Evolutionary conservation across 331 rosid species (phyloP).

Genomic region (Acacia pycnantha): DNA sequence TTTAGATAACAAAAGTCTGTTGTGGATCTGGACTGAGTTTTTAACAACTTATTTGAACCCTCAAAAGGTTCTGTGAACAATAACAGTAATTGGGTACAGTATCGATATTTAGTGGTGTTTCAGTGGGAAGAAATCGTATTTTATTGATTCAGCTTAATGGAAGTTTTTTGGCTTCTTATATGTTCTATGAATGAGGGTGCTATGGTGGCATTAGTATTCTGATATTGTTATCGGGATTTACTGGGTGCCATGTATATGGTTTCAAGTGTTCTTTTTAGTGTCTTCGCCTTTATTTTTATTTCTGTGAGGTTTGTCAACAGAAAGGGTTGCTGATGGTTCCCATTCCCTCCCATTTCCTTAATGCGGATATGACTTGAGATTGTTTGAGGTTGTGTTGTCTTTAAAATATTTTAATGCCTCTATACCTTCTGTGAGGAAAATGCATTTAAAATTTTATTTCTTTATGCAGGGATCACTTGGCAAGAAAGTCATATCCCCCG

Average conservation of each 20-base stretch:
- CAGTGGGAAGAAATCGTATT: not conserved
- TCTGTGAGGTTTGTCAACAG: not conserved
- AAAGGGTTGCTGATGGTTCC: not conserved
- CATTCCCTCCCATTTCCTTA: not conserved
- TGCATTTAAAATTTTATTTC: constrained; percentile 21
- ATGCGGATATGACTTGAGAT: constrained; percentile 16
- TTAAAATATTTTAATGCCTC: constrained; percentile 6
- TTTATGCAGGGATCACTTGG: constrained; percentile 68
- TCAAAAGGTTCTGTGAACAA: not conserved
- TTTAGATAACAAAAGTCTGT: not conserved
- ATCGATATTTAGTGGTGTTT: not conserved
- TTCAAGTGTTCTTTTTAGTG: not conserved
- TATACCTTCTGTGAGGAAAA: not conserved
- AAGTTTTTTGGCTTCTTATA: not conserved
- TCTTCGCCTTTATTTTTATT: not conserved
- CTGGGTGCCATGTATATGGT: constrained; percentile 1
- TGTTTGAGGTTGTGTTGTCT: constrained; percentile 8
- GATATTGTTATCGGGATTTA: not conserved
- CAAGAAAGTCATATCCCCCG: constrained; percentile 60
- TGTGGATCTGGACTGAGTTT: not conserved
- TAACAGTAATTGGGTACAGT: not conserved
- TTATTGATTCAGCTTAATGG: not conserved
- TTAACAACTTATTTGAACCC: not conserved
- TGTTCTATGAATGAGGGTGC: not conserved
- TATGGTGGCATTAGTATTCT: not conserved